Conservation (phyloP, 2,329 filamentous ascomycete species). For the Cercospora janseana region DNA sequence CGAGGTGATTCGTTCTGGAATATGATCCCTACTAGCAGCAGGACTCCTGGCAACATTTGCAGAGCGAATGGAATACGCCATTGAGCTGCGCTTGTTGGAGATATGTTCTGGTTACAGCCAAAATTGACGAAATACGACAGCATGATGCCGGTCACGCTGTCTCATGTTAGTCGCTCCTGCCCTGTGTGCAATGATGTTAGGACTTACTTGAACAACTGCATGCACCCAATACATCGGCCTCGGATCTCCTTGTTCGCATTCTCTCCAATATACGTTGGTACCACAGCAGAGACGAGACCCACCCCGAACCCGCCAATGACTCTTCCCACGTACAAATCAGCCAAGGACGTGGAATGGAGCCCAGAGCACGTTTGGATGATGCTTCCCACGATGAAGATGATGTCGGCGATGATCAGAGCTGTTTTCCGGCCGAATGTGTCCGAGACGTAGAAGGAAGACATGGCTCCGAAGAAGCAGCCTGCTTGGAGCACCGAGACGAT, state of each 20-base stretch:
- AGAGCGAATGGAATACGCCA: conserved; percentile 55
- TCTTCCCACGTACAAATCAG: conserved; percentile 45
- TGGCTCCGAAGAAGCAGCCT: conserved; percentile 48
- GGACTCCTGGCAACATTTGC: conserved; percentile 52
- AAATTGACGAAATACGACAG: conserved; percentile 56
- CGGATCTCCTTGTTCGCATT: conserved; percentile 44
- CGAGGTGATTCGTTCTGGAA: conserved; percentile 55
- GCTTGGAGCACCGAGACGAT: conserved; percentile 47
- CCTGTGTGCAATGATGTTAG: neutral
- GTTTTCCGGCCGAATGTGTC: conserved; percentile 44
- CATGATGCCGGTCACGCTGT: conserved; percentile 49
- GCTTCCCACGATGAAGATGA: conserved; percentile 45
- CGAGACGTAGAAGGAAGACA: conserved; percentile 44
- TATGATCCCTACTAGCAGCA: conserved; percentile 51
- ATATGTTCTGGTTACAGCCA: conserved; percentile 48
- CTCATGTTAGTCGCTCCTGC: conserved; percentile 32
- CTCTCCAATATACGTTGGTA: conserved; percentile 48
- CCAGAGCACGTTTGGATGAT: conserved; percentile 43
- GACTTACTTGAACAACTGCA: conserved; percentile 35
- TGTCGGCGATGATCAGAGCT: conserved; percentile 44
- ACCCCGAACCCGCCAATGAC: conserved; percentile 48
- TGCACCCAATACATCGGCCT: conserved; percentile 34
- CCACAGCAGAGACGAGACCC: conserved; percentile 44
- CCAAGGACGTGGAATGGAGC: conserved; percentile 34
- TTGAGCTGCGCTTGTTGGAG: conserved; percentile 46